phyloP scores from a whole-genome alignment of 768 basidiomycete species.

The Leucocoprinus sp. region DNA sequence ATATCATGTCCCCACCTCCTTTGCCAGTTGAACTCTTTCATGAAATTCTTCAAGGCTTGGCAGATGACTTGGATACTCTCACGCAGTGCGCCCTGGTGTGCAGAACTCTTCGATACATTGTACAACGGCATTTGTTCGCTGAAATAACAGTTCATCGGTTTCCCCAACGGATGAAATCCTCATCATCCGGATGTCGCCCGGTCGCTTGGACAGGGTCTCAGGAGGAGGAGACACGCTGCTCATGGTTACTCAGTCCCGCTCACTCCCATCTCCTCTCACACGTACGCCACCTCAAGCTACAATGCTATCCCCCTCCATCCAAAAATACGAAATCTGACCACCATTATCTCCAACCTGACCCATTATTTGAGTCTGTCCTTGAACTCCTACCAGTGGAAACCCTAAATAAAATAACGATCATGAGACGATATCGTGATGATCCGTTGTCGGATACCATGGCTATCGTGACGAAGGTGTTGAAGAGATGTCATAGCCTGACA shows the following conservation, averaged over 20 bases:
- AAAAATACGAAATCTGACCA: neutral
- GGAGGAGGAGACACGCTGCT: neutral
- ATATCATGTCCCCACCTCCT: neutral
- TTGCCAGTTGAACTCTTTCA: constrained; percentile 9
- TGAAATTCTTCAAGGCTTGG: neutral
- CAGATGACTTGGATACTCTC: constrained; percentile 3
- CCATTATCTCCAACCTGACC: constrained; percentile 1
- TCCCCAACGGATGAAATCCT: neutral
- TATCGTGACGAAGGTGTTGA: neutral
- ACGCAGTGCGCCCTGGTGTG: constrained; percentile 3
- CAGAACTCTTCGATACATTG: constrained; percentile 3
- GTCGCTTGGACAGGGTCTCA: neutral
- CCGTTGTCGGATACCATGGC: constrained; percentile 5
- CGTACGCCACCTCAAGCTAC: constrained; percentile 5
- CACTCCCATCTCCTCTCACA: constrained; percentile 8
- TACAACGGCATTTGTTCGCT: constrained; percentile 8
- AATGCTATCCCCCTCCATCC: constrained; percentile 3
- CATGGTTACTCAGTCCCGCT: constrained; percentile 1
- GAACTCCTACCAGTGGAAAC: neutral
- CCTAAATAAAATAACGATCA: constrained; percentile 7
- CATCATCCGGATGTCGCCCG: neutral
- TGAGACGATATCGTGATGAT: constrained; percentile 6
- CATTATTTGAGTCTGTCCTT: constrained; percentile 1
- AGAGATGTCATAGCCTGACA: neutral
- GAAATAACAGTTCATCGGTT: constrained; percentile 2